These are phyloP conservation scores for Diplosphaera chodatii DNA, from an alignment of 139 green algal genomes.

Conservation along the genomic window DNA sequence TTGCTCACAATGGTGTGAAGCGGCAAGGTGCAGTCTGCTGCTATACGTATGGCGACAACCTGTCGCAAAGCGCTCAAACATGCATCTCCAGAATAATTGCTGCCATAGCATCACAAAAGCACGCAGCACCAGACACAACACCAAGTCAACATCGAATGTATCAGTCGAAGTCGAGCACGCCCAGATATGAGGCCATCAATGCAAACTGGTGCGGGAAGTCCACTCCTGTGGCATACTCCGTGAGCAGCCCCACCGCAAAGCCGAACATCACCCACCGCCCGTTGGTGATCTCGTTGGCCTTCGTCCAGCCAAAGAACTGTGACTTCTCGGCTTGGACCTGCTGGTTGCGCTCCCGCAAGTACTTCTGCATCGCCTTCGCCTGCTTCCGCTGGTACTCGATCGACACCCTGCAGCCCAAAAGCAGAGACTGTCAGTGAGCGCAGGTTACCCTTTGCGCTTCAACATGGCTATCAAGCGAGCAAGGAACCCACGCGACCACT, in stretches of 20 bases:
- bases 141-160: no score
- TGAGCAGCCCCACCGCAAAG: constrained; percentile 84
- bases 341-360: constrained; percentile 67
- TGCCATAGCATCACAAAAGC: no score
- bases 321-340: constrained; percentile 27
- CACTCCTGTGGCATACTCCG: constrained; percentile 93
- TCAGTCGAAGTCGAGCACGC: constrained; percentile 63
- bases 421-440: no score
- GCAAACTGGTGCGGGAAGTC: constrained; percentile 85
- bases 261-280: constrained; percentile 98
- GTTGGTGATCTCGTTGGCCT: constrained; percentile 89
- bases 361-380: constrained; percentile 88
- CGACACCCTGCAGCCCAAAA: constrained; percentile 38
- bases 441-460: no score
- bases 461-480: no score
- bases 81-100: no score
- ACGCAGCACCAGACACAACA: no score
- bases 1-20: no score
- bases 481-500: no score
- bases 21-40: no score
- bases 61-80: no score
- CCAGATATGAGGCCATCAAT: constrained; percentile 76
- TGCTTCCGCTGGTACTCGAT: constrained; percentile 83
- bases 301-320: constrained; percentile 85
- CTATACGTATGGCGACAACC: no score